phyloP scores from a whole-genome alignment of 2,329 filamentous ascomycete genomes.

The Aspergillus spinulosporus region DNA sequence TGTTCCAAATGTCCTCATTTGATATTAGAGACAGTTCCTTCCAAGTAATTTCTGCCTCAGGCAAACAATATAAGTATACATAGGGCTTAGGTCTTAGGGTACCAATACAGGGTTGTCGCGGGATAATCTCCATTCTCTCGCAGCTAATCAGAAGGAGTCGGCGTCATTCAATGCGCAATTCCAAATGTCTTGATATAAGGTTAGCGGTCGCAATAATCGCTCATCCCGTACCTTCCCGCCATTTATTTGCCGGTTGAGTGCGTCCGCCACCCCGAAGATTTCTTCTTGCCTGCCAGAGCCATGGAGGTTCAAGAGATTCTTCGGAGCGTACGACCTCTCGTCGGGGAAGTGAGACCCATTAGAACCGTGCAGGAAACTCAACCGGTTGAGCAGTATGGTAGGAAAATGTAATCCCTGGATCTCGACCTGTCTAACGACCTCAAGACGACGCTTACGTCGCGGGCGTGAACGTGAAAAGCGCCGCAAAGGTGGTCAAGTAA shows the following conservation, averaged over 20 bases:
- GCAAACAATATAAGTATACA: neutral
- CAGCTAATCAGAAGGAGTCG: neutral
- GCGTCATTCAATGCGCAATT: neutral
- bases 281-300: neutral
- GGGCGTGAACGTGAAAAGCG: conserved; percentile 47
- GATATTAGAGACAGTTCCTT: too few species aligned
- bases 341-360: conserved; percentile 41
- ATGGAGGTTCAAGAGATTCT: conserved; percentile 30
- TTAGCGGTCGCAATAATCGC: neutral
- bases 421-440: conserved; percentile 10
- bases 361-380: conserved; percentile 47
- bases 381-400: conserved; percentile 45
- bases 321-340: conserved; percentile 30
- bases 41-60: conserved; percentile 12
- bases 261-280: neutral
- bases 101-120: conserved; percentile 17
- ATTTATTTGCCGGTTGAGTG: neutral
- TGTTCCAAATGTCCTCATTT: neutral
- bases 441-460: conserved; percentile 46
- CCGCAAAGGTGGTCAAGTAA: conserved; percentile 47
- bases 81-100: conserved; percentile 32
- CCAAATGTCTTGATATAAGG: neutral
- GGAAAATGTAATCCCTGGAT: conserved; percentile 5
- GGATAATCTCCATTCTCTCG: neutral
- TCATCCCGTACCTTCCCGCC: neutral